phyloP scores from a whole-genome alignment of 768 basidiomycete genomes.

The Tricholoma sp. region DNA sequence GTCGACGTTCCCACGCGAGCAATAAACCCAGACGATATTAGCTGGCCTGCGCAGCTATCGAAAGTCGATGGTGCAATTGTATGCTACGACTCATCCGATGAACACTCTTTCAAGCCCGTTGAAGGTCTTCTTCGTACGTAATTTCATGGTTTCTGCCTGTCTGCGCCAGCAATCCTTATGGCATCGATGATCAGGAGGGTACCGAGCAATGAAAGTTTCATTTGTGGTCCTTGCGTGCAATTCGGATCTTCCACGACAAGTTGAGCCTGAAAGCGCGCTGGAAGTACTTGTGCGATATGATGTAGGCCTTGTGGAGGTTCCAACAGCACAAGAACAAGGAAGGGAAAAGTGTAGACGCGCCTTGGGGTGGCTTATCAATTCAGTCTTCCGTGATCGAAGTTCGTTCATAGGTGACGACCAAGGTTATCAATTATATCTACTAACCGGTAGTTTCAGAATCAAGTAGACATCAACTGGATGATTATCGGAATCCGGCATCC shows the following conservation, averaged over 20 bases:
- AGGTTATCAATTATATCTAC: neutral
- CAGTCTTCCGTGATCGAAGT: conserved; percentile 52
- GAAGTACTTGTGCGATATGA: conserved; percentile 56
- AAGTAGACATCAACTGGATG: conserved; percentile 24
- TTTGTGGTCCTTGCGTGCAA: conserved; percentile 85
- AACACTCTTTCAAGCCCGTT: conserved; percentile 60
- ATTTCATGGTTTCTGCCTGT: neutral
- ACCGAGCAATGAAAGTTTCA: conserved; percentile 52
- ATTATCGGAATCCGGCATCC: conserved; percentile 69
- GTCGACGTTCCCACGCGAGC: conserved; percentile 36
- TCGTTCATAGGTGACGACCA: conserved; percentile 13
- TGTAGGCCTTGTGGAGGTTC: conserved; percentile 75
- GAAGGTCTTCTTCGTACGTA: conserved; percentile 68
- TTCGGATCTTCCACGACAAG: conserved; percentile 56
- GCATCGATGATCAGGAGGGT: conserved; percentile 41
- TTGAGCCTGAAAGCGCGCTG: conserved; percentile 53
- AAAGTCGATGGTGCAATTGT: conserved; percentile 74
- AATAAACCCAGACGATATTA: conserved; percentile 3
- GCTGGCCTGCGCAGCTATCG: conserved; percentile 51
- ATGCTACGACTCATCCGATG: conserved; percentile 75
- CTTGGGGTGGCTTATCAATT: conserved; percentile 71
- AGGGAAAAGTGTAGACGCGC: conserved; percentile 68
- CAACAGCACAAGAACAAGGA: conserved; percentile 48
- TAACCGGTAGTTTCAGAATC: conserved; percentile 19
- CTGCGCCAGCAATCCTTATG: neutral